Evolutionary conservation across 1,139 yeast genomes (phyloP).

Genomic region (Scheffersomyces segobiensis): DNA sequence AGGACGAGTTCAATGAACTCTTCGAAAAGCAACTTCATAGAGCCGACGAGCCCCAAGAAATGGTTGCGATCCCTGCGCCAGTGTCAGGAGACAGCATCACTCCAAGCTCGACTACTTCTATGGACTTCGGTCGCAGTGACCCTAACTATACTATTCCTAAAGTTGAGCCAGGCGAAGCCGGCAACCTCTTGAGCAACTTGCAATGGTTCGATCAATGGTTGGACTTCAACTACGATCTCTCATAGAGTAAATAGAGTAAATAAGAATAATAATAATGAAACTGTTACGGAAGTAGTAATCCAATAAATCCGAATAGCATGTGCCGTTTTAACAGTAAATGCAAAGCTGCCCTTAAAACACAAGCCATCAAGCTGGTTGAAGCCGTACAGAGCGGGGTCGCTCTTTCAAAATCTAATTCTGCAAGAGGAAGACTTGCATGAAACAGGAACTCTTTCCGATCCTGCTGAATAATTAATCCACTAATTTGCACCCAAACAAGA

Average conservation of each 20-base stretch:
- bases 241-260: not conserved
- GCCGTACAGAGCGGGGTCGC: too few relatives aligned
- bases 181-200: conserved; percentile 42
- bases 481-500: too few relatives aligned
- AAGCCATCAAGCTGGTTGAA: too few relatives aligned
- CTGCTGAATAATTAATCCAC: too few relatives aligned
- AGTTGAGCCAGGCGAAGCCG: conserved; percentile 5
- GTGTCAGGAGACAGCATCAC: conserved; percentile 3
- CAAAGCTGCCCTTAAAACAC: too few relatives aligned
- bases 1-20: conserved; percentile 21
- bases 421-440: too few relatives aligned
- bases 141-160: conserved; percentile 5
- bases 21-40: conserved; percentile 24
- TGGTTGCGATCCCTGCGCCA: not conserved
- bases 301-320: too few relatives aligned
- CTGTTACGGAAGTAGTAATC: too few relatives aligned
- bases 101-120: conserved; percentile 9
- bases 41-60: conserved; percentile 6
- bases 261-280: not conserved
- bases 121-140: not conserved
- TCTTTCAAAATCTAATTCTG: too few relatives aligned
- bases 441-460: too few relatives aligned
- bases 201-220: conserved; percentile 62
- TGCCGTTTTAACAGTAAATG: too few relatives aligned
- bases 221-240: conserved; percentile 28